Conservation (phyloP, 2,329 filamentous ascomycete species). For the Phoma herbarum region DNA sequence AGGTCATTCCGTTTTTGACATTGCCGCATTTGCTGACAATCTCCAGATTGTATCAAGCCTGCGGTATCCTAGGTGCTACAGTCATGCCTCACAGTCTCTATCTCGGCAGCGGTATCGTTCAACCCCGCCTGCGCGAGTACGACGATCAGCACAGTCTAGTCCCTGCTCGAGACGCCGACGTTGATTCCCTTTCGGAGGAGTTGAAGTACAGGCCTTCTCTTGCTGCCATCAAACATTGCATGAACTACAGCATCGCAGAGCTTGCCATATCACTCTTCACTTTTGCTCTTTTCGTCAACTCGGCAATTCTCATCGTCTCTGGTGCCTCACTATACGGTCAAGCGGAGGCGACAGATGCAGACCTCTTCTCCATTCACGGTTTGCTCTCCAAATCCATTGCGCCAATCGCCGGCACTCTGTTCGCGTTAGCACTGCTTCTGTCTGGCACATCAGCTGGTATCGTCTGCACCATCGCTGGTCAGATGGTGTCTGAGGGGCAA, state of each 20-base stretch:
- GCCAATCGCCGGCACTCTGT: constrained; percentile 81
- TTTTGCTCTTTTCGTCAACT: constrained; percentile 86
- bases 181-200: constrained; percentile 44
- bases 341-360: constrained; percentile 69
- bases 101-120: constrained; percentile 65
- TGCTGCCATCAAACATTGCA: constrained; percentile 74
- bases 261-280: constrained; percentile 77
- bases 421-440: constrained; percentile 80
- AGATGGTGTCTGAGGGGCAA: constrained; percentile 88
- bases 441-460: constrained; percentile 84
- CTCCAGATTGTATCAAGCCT: constrained; percentile 66
- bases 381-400: constrained; percentile 75
- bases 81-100: constrained; percentile 70
- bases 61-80: constrained; percentile 79
- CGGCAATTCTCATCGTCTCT: constrained; percentile 81
- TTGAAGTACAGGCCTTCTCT: constrained; percentile 75
- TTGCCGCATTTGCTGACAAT: constrained; percentile 15
- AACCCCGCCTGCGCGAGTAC: constrained; percentile 57
- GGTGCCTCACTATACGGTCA: constrained; percentile 75
- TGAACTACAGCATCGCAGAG: constrained; percentile 77
- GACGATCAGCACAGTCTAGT: constrained; percentile 32
- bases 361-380: constrained; percentile 84
- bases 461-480: constrained; percentile 87
- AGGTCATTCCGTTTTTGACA: constrained; percentile 11
- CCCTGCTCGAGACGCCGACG: constrained; percentile 6